These are phyloP conservation scores for Cryphonectria radicalis DNA, from an alignment of 2,329 filamentous ascomycete species.

Conservation along the genomic window DNA sequence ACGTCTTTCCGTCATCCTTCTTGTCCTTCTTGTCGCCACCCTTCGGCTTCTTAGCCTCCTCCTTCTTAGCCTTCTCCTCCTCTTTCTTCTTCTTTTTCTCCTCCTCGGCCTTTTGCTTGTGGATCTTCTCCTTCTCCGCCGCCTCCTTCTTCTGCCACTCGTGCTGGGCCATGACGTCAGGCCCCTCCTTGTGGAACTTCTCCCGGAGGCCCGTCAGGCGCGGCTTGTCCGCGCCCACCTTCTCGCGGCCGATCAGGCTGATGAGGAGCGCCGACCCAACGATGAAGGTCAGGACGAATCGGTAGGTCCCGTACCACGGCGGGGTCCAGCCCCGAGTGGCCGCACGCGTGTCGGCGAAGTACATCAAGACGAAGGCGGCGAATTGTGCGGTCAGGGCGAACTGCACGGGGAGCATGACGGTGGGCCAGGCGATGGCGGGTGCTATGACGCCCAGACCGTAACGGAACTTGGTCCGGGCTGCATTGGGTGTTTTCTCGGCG, in stretches of 20 bases:
- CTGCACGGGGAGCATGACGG: constrained; percentile 80
- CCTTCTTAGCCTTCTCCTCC: constrained; percentile 39
- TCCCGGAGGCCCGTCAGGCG: constrained; percentile 43
- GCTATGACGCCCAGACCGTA: constrained; percentile 84
- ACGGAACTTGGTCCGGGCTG: constrained; percentile 71
- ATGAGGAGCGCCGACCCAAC: constrained; percentile 82
- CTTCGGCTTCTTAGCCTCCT: constrained; percentile 26
- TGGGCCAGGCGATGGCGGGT: constrained; percentile 86
- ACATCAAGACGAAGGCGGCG: constrained; percentile 80
- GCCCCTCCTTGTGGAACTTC: constrained; percentile 44
- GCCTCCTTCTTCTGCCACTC: constrained; percentile 53
- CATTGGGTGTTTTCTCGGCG: constrained; percentile 66
- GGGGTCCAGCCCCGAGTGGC: constrained; percentile 78
- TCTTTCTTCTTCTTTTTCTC: constrained; percentile 43
- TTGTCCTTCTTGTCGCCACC: constrained; percentile 33
- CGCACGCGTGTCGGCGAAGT: constrained; percentile 81
- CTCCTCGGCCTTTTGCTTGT: constrained; percentile 46
- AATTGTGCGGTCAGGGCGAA: constrained; percentile 88
- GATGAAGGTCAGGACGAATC: constrained; percentile 89
- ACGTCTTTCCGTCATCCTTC: constrained; percentile 26
- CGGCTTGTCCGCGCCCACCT: constrained; percentile 58
- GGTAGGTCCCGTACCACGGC: constrained; percentile 84
- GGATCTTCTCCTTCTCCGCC: constrained; percentile 44
- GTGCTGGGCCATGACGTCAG: constrained; percentile 39
- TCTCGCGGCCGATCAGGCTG: constrained; percentile 80